A percentile compares a stretch with the other conserved stretches of the same genome.
Conservation (phyloP, 2,329 filamentous ascomycete species). For the Fusarium anguioides region DNA sequence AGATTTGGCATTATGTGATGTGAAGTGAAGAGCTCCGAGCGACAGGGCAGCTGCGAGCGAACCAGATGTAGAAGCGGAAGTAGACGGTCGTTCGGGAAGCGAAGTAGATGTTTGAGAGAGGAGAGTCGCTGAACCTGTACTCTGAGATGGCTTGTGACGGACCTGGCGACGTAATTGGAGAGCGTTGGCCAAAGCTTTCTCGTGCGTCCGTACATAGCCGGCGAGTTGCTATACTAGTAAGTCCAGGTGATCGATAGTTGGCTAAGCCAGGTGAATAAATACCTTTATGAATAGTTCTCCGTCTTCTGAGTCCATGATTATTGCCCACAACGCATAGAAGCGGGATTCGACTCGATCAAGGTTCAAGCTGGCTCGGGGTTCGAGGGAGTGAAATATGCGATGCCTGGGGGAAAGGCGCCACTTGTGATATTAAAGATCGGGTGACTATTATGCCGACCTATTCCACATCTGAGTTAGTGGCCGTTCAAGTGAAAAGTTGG, state of each 20-base stretch:
- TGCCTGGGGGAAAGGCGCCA: constrained; percentile 6
- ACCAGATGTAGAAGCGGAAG: constrained; percentile 75
- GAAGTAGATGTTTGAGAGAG: constrained; percentile 65
- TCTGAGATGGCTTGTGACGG: constrained; percentile 76
- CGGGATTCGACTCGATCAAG: constrained; percentile 1
- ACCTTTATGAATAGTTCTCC: constrained; percentile 91
- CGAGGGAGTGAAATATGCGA: constrained; percentile 16
- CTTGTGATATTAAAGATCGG: constrained; percentile 33
- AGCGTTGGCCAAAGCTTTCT: constrained; percentile 96
- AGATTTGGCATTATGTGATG: constrained; percentile 86
- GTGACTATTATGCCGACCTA: constrained; percentile 31
- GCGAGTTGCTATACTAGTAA: constrained; percentile 80
- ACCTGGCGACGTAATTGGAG: constrained; percentile 84
- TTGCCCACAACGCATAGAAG: constrained; percentile 50
- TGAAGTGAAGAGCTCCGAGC: constrained; percentile 84
- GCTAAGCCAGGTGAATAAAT: constrained; percentile 42
- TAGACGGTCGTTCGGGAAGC: constrained; percentile 70
- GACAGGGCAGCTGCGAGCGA: constrained; percentile 88
- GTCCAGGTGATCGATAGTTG: constrained; percentile 33
- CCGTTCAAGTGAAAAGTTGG: constrained; percentile 14
- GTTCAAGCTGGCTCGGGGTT: background rate
- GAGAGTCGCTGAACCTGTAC: constrained; percentile 67
- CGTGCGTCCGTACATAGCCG: constrained; percentile 95
- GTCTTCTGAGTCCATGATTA: constrained; percentile 88
- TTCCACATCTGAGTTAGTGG: constrained; percentile 40